Evolutionary conservation across 208 protist genomes (phyloP), one percentile per base, ranked within the genome.

Genomic region (Histomonas meleagridis): DNA sequence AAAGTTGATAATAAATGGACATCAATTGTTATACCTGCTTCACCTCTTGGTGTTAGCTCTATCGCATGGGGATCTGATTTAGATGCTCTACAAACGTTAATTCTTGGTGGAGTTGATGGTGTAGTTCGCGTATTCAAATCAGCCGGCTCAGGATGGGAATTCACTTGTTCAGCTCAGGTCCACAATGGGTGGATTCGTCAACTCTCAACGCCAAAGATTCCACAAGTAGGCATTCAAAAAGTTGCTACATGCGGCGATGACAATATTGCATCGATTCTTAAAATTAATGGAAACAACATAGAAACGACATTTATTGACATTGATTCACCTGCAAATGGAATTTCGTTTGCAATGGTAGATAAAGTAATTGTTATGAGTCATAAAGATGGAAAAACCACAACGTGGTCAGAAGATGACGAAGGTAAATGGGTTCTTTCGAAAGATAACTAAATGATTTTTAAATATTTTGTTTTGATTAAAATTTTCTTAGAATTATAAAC

Each of bases 301-400:
- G 28, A 32, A 51, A 16, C 55, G 7, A 55, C 43, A 51, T 38
- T 57, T 32, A 86, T 48, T 38, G 40, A 14, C n/a, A 12, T 86
- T n/a, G 40, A 43, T 51, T 12, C 26, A 18, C 46, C 7, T 21
- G 43, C 35, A 38, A 51, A 43, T 43, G 76, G 76, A 38, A 46
- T 86, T 55, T 32, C 76, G 5, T 86, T 12, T 12, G 76, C 76
- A 18, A 86, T 86, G 76, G 76, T 86, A 18, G 76, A 86, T 55
- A 86, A 86, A 55, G 55, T 46, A 21, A 40, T 86, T 28, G 76
- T 86, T 86, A 18, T 86, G 18, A 86, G 76, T 55, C 76, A 86
- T 51, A 28, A n/a, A 38, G 32, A 86, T 28, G 76, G 76, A 38
- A 32, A 86, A 55, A 86, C 76, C 14, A 86, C 76, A 55, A 32